Percentiles rank a stretch among this genome's conserved stretches.
Conservation (phyloP, 331 rosid genomes). For the Acacia pycnantha region DNA sequence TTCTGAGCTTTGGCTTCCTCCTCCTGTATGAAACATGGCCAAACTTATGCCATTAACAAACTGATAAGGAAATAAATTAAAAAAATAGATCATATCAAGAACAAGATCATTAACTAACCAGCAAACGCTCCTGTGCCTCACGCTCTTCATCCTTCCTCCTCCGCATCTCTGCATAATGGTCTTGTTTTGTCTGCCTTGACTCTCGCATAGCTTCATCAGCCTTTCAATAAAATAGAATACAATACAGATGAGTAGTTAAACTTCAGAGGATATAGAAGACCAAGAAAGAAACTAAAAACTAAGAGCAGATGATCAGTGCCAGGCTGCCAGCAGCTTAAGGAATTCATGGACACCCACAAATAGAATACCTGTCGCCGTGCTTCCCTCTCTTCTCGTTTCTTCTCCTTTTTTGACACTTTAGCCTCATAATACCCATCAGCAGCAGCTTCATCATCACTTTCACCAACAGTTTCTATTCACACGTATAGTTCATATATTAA, state of each 20-base stretch:
- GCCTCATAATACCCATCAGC: constrained; percentile 60
- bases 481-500: constrained; percentile 22
- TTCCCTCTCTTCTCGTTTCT: constrained; percentile 87
- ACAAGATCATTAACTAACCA: constrained; percentile 50
- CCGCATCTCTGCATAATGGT: constrained; percentile 72
- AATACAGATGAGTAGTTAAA: constrained; percentile 16
- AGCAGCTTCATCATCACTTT: constrained; percentile 74
- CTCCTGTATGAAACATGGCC: constrained; percentile 56
- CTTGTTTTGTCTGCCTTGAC: constrained; percentile 75
- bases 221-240: constrained; percentile 42
- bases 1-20: constrained; percentile 88
- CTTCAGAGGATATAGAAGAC: constrained; percentile 7
- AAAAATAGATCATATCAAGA: constrained; percentile 14
- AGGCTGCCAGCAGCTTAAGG: not conserved
- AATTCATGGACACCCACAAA: not conserved
- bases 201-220: constrained; percentile 85
- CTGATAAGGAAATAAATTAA: not conserved
- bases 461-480: constrained; percentile 65
- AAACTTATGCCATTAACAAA: constrained; percentile 23
- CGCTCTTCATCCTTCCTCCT: constrained; percentile 96
- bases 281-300: not conserved
- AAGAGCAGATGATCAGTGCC: not conserved
- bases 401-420: constrained; percentile 64
- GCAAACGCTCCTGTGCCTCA: constrained; percentile 67
- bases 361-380: constrained; percentile 72